Base-by-base conservation (phyloP, 441 rosid genomes). In the Capsella rubella region DNA sequence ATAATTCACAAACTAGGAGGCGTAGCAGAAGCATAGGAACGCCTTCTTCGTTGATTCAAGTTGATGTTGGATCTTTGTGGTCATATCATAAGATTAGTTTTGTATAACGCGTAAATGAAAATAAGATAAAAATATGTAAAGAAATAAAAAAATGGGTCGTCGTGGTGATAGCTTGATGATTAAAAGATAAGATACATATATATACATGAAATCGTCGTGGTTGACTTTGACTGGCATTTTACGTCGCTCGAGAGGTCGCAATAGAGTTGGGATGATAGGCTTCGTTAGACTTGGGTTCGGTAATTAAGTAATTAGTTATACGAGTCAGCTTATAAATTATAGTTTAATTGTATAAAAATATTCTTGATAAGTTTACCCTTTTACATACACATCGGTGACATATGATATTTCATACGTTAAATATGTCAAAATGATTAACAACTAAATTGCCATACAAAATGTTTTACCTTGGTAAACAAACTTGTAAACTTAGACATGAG, bases 1-100 rank as follows among this genome's bases (percentile, higher is more conserved):
- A 64, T 71, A 71, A 58, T 77, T 71, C 29, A 55, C 72, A 21
- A 57, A 71, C 62, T 31, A 50, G 66, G 72, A 50, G 54, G 72
- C 32, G 35, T 62, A 45, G 72, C 15, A 70, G 53, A 70, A 70
- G 54, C 64, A 14, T 55, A 47, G 47, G 34, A 46, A 69, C 16
- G 29, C 25, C 25, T 21, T 21, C 43, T 12, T 70, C 42, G 40
- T 62, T 70, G 46, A 76, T 70, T 21, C 25, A 21, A 21, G 25
- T 21, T 21, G 25, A 21, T 21, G 25, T 21, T 64, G 72, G 62
- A 76, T 69, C 10, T 68, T 51, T 47, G 51, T 10, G 64, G 46
- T 35, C 8, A 31, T 29, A 29, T 12, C 2, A 46, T 46, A 46
- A n/a, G 8, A 15, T 6, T 46, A 6, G 2, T 40, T 5, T 42